Evolutionary conservation across 208 protist species (phyloP).

Genomic region (Tetramitus jugosus): DNA sequence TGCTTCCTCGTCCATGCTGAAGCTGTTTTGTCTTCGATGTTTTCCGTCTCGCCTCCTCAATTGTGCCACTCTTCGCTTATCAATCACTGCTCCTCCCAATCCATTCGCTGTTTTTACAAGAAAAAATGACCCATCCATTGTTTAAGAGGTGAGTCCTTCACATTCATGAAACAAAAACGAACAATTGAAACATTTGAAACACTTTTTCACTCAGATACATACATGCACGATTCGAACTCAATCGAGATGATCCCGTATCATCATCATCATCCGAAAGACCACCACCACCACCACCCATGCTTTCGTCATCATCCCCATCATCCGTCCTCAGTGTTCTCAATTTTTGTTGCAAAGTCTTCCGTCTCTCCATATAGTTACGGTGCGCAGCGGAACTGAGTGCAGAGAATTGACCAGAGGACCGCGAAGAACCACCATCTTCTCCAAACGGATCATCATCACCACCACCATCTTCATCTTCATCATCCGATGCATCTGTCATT

Average conservation of each 20-base stretch:
- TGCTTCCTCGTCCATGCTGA: background rate
- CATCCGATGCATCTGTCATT: background rate
- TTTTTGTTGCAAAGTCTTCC: background rate
- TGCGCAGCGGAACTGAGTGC: background rate
- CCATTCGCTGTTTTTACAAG: background rate
- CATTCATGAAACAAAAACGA: too few species aligned
- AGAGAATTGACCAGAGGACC: background rate
- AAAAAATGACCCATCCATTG: too few species aligned
- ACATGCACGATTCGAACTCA: too few species aligned
- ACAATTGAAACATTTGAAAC: too few species aligned
- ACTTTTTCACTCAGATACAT: too few species aligned
- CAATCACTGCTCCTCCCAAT: background rate
- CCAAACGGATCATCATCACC: background rate
- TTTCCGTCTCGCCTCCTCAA: background rate
- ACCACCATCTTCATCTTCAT: constrained; percentile 4
- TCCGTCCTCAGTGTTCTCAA: background rate
- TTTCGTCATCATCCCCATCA: background rate
- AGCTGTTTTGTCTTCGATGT: background rate
- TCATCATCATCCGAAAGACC: too few species aligned
- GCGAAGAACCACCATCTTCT: background rate
- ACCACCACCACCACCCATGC: too few species aligned
- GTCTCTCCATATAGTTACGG: background rate
- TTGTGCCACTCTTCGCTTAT: background rate
- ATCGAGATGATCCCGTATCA: too few species aligned
- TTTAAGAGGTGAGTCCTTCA: too few species aligned